Conservation (phyloP, 306 rosid genomes). For the Vicia sativa region DNA sequence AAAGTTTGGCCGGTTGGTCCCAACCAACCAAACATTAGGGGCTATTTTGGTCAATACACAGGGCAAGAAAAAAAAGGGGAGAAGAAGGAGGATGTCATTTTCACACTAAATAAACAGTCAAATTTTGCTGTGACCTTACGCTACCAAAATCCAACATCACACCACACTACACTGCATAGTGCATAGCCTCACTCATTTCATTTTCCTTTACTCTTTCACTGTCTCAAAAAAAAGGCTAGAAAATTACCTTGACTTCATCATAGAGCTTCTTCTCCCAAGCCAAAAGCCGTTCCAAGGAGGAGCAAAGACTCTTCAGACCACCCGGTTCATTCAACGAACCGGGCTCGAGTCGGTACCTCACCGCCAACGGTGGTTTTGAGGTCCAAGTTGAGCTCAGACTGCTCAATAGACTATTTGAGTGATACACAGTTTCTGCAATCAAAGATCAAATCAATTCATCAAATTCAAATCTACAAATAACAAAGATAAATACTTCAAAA, state of each 20-base stretch:
- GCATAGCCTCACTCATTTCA: slow-evolving; percentile 34
- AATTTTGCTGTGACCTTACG: slow-evolving; percentile 53
- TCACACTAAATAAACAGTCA: slow-evolving; percentile 48
- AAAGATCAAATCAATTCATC: slow-evolving; percentile 29
- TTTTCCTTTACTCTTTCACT: slow-evolving; percentile 29
- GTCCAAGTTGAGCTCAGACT: slow-evolving; percentile 95
- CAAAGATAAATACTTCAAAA: background rate
- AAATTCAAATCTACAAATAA: background rate
- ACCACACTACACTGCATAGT: slow-evolving; percentile 19
- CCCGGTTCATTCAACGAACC: slow-evolving; percentile 61
- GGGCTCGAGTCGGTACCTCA: slow-evolving; percentile 79
- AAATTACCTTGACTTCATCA: slow-evolving; percentile 82
- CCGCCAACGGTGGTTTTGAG: slow-evolving; percentile 92
- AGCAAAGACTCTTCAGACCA: slow-evolving; percentile 79
- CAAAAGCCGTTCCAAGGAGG: slow-evolving; percentile 82
- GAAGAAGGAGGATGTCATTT: background rate
- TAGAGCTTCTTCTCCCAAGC: slow-evolving; percentile 99
- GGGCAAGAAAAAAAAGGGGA: background rate
- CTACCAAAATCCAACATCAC: slow-evolving; percentile 43
- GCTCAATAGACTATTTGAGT: slow-evolving; percentile 85
- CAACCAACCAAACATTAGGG: slow-evolving; percentile 38
- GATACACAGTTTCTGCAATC: slow-evolving; percentile 90
- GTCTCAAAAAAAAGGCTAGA: slow-evolving; percentile 27
- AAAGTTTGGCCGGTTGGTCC: slow-evolving; percentile 43
- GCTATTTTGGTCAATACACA: slow-evolving; percentile 46